phyloP scores from a whole-genome alignment of 2,329 filamentous ascomycete species.

The Torrubiella hemipterigena region DNA sequence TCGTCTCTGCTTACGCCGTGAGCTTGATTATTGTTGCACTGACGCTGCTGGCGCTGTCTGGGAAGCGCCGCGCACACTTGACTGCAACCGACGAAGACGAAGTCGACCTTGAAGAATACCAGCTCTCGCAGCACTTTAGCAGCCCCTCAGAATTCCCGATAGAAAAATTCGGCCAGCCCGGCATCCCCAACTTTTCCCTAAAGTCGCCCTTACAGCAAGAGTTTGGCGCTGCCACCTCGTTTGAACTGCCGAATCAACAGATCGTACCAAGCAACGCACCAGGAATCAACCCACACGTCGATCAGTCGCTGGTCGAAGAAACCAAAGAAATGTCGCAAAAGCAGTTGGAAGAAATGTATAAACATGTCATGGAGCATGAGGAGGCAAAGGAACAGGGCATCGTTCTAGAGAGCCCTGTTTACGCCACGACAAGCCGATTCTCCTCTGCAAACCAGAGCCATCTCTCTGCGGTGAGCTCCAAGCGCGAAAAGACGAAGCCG shows the following conservation, averaged over 20 bases:
- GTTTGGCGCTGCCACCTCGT: slow-evolving; percentile 29
- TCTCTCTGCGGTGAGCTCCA: slow-evolving; percentile 19
- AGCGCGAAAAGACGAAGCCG: slow-evolving; percentile 37
- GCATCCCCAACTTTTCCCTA: slow-evolving; percentile 37
- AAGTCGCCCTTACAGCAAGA: slow-evolving; percentile 29
- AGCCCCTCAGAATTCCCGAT: slow-evolving; percentile 11
- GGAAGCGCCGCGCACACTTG: slow-evolving; percentile 40
- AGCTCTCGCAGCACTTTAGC: too few relatives aligned
- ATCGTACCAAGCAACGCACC: too few relatives aligned
- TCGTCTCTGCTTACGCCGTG: slow-evolving; percentile 72
- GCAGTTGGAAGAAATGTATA: slow-evolving; percentile 85
- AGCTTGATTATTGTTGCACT: slow-evolving; percentile 64
- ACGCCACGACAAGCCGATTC: slow-evolving; percentile 9
- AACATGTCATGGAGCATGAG: slow-evolving; percentile 84
- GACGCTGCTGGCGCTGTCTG: slow-evolving; percentile 48
- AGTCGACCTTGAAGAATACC: slow-evolving; percentile 11
- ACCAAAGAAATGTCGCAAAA: slow-evolving; percentile 66
- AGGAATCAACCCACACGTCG: slow-evolving; percentile 59
- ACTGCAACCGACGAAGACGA: slow-evolving; percentile 29
- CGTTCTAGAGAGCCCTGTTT: slow-evolving; percentile 28
- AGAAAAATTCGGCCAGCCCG: slow-evolving; percentile 14
- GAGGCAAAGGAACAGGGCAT: slow-evolving; percentile 48
- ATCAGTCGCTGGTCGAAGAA: slow-evolving; percentile 61
- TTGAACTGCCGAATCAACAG: too few relatives aligned
- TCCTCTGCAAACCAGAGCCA: too few relatives aligned